Conservation (phyloP, 257 asterid genomes). For the Forsythia suspensa region DNA sequence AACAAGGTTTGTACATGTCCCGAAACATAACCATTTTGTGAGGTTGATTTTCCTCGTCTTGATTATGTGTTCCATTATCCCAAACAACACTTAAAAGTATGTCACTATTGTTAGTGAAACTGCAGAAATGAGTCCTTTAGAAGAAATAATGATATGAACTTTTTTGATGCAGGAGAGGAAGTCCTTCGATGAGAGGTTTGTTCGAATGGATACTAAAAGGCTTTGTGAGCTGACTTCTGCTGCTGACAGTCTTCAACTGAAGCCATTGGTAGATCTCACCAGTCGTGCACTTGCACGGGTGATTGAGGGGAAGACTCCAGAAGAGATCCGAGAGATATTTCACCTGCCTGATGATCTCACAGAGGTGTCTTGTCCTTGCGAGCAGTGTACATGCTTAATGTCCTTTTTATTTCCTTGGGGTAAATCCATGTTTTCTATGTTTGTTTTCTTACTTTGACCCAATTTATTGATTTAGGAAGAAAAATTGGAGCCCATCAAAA, state of each 20-base stretch:
- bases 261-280: constrained; percentile 92
- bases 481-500: constrained; percentile 89
- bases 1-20: constrained; percentile 63
- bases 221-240: constrained; percentile 97
- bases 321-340: constrained; percentile 87
- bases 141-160: background rate
- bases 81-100: background rate
- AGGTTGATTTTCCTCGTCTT: constrained; percentile 6
- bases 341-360: constrained; percentile 97
- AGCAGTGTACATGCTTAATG: constrained; percentile 57
- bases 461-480: constrained; percentile 66
- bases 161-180: constrained; percentile 75
- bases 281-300: constrained; percentile 95
- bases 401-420: constrained; percentile 30
- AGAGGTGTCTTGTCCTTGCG: constrained; percentile 81
- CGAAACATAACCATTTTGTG: background rate
- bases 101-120: background rate
- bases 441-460: constrained; percentile 20
- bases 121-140: background rate
- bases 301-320: constrained; percentile 86
- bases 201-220: constrained; percentile 81
- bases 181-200: constrained; percentile 86
- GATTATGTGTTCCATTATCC: background rate
- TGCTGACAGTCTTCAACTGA: constrained; percentile 90
- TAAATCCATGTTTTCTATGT: constrained; percentile 7